Percentiles rank a stretch among this genome's conserved stretches.
These are phyloP conservation scores for Trichopus zeylanicus DNA, from an alignment of 116 monocot species.

Conservation along the genomic window DNA sequence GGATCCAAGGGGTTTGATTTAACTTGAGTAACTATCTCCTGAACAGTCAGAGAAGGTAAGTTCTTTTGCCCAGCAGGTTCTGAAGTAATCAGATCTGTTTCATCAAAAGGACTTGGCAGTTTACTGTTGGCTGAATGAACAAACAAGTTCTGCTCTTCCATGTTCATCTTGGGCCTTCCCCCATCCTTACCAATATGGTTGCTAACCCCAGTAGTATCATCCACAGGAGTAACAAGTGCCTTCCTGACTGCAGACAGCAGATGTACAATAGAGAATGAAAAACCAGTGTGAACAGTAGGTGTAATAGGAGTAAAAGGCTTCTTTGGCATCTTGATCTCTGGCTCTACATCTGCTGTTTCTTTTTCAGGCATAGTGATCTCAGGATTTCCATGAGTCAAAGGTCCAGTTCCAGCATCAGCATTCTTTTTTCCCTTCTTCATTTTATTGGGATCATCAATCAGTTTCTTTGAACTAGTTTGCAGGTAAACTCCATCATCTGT, in stretches of 20 bases:
- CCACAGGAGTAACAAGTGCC: constrained; percentile 51
- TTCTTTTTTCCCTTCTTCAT: constrained; percentile 78
- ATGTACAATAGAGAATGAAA: constrained; percentile 93
- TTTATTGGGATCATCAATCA: constrained; percentile 22
- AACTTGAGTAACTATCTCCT: constrained; percentile 63
- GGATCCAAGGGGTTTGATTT: constrained; percentile 81
- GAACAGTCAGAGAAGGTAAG: constrained; percentile 53
- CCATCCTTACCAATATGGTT: constrained; percentile 15
- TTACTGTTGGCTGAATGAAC: constrained; percentile 15
- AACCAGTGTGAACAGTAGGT: constrained; percentile 70
- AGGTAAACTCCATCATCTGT: constrained; percentile 13
- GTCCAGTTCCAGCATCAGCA: constrained; percentile 12
- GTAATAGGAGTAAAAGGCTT: constrained; percentile 63
- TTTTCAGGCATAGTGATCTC: constrained; percentile 28
- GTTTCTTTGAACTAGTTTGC: constrained; percentile 32
- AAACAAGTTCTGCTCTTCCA: constrained; percentile 12
- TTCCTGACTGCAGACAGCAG: constrained; percentile 78
- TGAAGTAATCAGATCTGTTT: constrained; percentile 16
- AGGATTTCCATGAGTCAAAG: constrained; percentile 1
- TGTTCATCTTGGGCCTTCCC: neutral
- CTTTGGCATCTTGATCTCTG: constrained; percentile 40
- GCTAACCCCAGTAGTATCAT: constrained; percentile 19
- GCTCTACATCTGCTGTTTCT: constrained; percentile 22
- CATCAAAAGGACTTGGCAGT: constrained; percentile 5
- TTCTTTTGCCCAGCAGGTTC: constrained; percentile 13